Evolutionary conservation across 2,329 filamentous ascomycete genomes (phyloP), one percentile per base, ranked within the genome.

Genomic region (Ustulina deusta): DNA sequence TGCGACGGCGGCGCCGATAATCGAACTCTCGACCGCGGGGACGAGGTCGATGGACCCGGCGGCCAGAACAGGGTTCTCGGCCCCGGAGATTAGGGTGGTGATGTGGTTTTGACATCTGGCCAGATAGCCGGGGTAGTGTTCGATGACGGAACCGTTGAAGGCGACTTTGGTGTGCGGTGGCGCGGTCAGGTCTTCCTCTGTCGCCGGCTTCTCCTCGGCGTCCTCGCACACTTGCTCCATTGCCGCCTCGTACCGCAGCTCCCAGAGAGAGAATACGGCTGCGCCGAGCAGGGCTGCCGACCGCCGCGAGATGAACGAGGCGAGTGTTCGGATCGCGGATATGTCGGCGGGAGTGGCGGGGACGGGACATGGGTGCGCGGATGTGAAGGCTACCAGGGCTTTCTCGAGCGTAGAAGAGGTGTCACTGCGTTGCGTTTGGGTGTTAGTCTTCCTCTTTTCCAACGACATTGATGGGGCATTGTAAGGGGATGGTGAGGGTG

Each of bases 101-200:
- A 94, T 80, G 72, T 89, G 89, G 6, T 76, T 76, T 77, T 94
- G 91, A 74, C 89, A 90, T 48, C 81, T 83, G 36, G 78, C 79
- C 25, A 86, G 82, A 78, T 93, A 95, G 7, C 83, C 82, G 0
- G 92, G 91, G 75, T 94, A 95, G 73, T 90, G 90, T 79, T 94
- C 91, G 59, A 94, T 89, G 57, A 95, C 91, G 32, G 90, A 91
- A 51, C 92, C 92, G 75, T 93, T 94, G 79, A 91, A 94, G 3
- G 91, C 91, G n/a, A 95, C 87, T 1, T 87, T 84, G 2, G 87
- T 89, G 63, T 81, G 80, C 38, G 77, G 75, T 7, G 85, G 76
- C 34, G 76, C 73, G 5, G 85, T 74, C 49, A 81, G 78, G 44
- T 70, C 68, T 27, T 68, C 70, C 38, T 46, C 59, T 32, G 5